Evolutionary conservation across 139 green algal species (phyloP), one percentile per base, ranked within the genome.

Genomic region (Marvania coccoides): DNA sequence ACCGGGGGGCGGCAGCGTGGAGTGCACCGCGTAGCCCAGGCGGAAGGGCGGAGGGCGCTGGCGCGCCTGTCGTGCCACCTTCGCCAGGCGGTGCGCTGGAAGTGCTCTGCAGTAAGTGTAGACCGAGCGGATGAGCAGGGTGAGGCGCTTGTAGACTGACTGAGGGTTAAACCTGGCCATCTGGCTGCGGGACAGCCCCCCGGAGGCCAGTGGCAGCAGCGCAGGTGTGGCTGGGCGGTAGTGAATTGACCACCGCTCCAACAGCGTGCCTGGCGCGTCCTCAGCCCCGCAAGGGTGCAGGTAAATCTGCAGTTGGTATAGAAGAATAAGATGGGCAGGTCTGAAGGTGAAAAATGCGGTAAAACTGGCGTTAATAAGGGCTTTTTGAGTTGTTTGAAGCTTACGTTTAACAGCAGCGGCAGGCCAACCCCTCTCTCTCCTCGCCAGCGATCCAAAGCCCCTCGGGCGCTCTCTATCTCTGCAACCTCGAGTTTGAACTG

Each of bases 61-160:
- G 48, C 63, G 63, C 65, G 62, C 59, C 58, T 47, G 36, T 26
- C 5, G 4, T 53, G 5, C 40, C 56, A n/a, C 38, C 47, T 55
- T 64, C 72, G 10, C 78, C 64, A 93, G 69, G 58, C 74, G 73
- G 73, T 88, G 87, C 0, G 86, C 86, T 34, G 87, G 87, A 61
- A 93, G 71, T 4, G 88, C 35, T 7, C 87, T 81, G 14, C 87
- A 65, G 54, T 89, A 87, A 39, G 60, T 82, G 76, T 81, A 88
- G 33, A 93, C 71, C 2, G 86, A 83, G 24, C 87, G 75, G 9
- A 91, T 42, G 48, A 88, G 65, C 37, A 93, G 69, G 29, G 81
- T 68, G 33, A 84, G 66, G 35, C 78, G 73, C 60, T 87, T 87
- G 63, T 87, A 87, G 7, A 87, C 63, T 0, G 58, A 62, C 9